These are phyloP conservation scores for Xylaria sp. DNA, from an alignment of 2,329 filamentous ascomycete genomes.

Conservation along the genomic window DNA sequence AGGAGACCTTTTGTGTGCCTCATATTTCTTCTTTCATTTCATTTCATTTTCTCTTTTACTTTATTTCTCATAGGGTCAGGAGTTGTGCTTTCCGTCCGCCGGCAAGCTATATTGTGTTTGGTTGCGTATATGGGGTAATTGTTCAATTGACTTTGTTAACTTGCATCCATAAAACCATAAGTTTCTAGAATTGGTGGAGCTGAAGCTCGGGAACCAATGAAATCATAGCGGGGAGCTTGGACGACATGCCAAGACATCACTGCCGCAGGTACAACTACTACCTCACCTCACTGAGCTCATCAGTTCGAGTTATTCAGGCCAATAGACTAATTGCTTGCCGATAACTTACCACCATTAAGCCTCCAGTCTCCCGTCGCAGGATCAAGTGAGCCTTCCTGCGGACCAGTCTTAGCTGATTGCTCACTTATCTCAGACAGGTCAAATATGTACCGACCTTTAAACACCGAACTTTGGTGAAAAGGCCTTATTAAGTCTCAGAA, in stretches of 20 bases:
- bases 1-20: constrained; percentile 43
- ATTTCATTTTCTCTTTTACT: not conserved
- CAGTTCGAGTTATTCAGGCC: not conserved
- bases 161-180: not conserved
- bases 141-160: not conserved
- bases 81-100: not conserved
- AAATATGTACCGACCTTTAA: constrained; percentile 15
- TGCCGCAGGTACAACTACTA: not conserved
- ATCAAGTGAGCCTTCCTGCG: no score
- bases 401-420: not conserved
- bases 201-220: constrained; percentile 40
- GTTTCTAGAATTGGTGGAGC: constrained; percentile 6
- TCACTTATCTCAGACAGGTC: not conserved
- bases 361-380: no score
- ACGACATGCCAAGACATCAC: constrained; percentile 22
- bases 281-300: not conserved
- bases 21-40: constrained; percentile 37
- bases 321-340: constrained; percentile 25
- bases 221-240: constrained; percentile 5
- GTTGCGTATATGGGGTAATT: not conserved
- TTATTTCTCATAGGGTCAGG: not conserved
- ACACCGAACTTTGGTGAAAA: constrained; percentile 8
- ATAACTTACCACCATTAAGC: not conserved
- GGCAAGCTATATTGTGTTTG: not conserved
- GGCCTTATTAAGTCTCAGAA: not conserved